These are phyloP conservation scores for Russula sp. DNA, from an alignment of 768 basidiomycete species.

Conservation along the genomic window DNA sequence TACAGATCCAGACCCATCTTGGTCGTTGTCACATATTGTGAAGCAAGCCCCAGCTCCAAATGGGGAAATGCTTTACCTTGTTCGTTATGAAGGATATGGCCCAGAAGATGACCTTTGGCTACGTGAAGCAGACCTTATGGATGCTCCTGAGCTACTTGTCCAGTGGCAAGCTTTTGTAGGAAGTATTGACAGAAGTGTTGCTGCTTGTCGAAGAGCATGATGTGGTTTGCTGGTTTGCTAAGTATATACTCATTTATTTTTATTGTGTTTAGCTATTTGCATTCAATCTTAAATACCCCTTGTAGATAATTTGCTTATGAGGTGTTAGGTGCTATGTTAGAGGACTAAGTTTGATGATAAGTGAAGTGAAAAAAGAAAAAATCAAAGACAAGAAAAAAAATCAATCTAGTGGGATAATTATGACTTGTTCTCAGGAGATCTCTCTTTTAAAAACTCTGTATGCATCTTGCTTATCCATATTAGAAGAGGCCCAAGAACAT, in stretches of 20 bases:
- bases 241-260: not conserved
- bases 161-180: slow-evolving; percentile 31
- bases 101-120: slow-evolving; percentile 36
- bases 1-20: slow-evolving; percentile 30
- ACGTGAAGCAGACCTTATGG: slow-evolving; percentile 29
- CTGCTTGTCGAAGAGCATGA: not conserved
- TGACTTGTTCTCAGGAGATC: too few species aligned
- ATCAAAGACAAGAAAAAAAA: too few species aligned
- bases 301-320: too few species aligned
- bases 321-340: too few species aligned
- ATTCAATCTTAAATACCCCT: too few species aligned
- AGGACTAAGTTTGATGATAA: too few species aligned
- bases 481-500: too few species aligned
- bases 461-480: too few species aligned
- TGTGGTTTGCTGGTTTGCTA: not conserved
- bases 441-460: too few species aligned
- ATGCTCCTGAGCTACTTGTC: slow-evolving; percentile 32
- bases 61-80: slow-evolving; percentile 29
- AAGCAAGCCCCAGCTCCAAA: slow-evolving; percentile 29
- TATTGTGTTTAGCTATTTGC: too few species aligned
- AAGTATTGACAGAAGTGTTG: slow-evolving; percentile 25
- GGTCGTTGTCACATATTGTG: slow-evolving; percentile 37
- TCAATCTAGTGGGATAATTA: too few species aligned
- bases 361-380: too few species aligned
- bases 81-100: slow-evolving; percentile 36